Percentiles rank a stretch among this genome's conserved stretches.
Evolutionary conservation across 2,329 filamentous ascomycete species (phyloP).

Genomic region (Zymoseptoria brevis): DNA sequence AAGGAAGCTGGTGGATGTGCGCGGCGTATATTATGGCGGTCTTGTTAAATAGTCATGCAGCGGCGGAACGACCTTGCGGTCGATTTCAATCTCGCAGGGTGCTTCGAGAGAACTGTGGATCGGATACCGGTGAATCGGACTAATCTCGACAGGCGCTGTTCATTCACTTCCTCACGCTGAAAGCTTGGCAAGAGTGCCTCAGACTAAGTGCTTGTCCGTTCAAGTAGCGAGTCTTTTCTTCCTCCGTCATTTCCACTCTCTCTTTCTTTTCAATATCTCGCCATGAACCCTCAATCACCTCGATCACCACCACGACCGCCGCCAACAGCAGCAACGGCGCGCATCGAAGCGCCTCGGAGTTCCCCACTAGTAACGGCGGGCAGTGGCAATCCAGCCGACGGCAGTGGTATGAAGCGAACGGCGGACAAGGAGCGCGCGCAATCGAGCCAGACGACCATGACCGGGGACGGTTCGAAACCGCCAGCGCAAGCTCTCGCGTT

Average conservation of each 20-base stretch:
- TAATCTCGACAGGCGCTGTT: not conserved
- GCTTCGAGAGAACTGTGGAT: not conserved
- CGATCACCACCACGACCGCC: not conserved
- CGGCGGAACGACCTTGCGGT: not conserved
- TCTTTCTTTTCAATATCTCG: no score
- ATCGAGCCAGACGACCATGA: not conserved
- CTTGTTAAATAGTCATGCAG: slow-evolving; percentile 46
- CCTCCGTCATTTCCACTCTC: not conserved
- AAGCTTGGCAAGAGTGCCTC: not conserved
- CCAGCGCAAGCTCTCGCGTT: not conserved
- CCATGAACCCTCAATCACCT: not conserved
- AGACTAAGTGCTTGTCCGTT: not conserved
- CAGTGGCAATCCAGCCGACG: not conserved
- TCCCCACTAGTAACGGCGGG: no score
- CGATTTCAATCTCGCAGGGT: not conserved
- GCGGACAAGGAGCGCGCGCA: not conserved
- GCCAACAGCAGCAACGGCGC: not conserved
- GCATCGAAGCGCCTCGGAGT: no score
- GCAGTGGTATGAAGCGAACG: not conserved
- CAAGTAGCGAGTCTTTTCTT: not conserved
- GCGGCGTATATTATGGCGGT: slow-evolving; percentile 95
- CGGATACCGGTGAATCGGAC: not conserved
- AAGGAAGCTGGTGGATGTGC: slow-evolving; percentile 90
- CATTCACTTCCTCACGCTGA: not conserved
- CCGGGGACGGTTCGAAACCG: not conserved